Evolutionary conservation across 2,329 filamentous ascomycete species (phyloP).

Genomic region (Fusarium armeniacum): DNA sequence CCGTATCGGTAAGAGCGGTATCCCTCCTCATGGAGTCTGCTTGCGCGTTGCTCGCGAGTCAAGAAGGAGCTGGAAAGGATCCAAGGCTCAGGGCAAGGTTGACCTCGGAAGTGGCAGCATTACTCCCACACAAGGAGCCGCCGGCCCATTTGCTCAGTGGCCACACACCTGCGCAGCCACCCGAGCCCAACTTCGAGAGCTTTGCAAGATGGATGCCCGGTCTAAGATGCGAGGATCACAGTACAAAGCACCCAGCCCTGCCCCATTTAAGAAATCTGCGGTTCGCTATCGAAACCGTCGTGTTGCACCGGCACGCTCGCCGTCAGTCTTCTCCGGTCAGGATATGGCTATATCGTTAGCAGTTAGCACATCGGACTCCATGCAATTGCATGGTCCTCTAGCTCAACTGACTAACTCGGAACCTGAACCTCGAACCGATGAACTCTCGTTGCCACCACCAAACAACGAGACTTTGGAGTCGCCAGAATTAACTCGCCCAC

Average conservation of each 20-base stretch:
- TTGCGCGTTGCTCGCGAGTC: constrained; percentile 75
- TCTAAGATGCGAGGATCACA: constrained; percentile 60
- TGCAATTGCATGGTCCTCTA: constrained; percentile 73
- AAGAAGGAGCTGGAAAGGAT: constrained; percentile 76
- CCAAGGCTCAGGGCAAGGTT: constrained; percentile 58
- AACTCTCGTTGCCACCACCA: constrained; percentile 42
- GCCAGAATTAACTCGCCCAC: constrained; percentile 49
- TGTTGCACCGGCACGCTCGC: constrained; percentile 61
- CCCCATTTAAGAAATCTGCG: constrained; percentile 68
- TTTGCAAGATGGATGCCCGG: constrained; percentile 70
- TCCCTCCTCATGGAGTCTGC: constrained; percentile 75
- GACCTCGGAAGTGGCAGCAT: constrained; percentile 65
- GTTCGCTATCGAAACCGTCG: constrained; percentile 65
- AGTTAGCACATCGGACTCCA: constrained; percentile 73
- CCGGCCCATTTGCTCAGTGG: constrained; percentile 70
- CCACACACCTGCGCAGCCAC: constrained; percentile 75
- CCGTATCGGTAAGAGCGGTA: constrained; percentile 71
- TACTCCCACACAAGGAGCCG: constrained; percentile 65
- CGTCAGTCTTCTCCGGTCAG: constrained; percentile 68
- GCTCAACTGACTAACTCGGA: constrained; percentile 69
- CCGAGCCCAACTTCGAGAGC: constrained; percentile 71
- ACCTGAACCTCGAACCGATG: constrained; percentile 39
- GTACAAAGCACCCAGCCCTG: constrained; percentile 67
- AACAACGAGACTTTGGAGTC: constrained; percentile 45
- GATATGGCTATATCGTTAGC: constrained; percentile 75